Base-by-base conservation (phyloP, 1,284 basidiomycete genomes). In the Butyriboletus appendiculatus region DNA sequence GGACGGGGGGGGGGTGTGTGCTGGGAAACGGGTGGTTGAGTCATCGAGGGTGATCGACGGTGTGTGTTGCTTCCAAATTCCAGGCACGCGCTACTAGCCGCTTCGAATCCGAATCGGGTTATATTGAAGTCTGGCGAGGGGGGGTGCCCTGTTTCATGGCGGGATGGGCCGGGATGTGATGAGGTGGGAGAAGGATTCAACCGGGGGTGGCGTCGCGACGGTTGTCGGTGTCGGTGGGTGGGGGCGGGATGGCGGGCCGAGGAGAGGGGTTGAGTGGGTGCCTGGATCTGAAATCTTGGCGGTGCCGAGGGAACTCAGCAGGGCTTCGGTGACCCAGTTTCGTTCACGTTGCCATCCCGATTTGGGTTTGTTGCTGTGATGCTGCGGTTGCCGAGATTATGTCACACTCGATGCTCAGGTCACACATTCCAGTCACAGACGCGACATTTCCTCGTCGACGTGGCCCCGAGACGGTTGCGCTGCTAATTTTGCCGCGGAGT, bases 361-460 rank as follows among this genome's bases (percentile, higher is more conserved):
- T 64, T 60, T 56, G 63, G 66, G 28, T 50, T 56, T 53, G 67
- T 67, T 67, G 65, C 62, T 66, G 64, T 57, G 57, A 64, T 63
- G 56, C 59, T 71, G 60, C 72, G 65, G 70, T 69, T 72, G 66
- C 70, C 62, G 68, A 70, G 62, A 69, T 68, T 66, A 65, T 61
- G 67, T 69, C 65, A 67, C 65, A 39, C 49, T 55, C 61, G 59
- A 60, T 67, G 61, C n/a, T 11, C 46, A 52, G 59, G 62, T 64
- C 65, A 68, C 65, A 45, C 9, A 28, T 32, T 12, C 43, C 18
- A 5, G 62, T 64, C 62, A 64, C 62, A 58, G 9, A 55, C 62
- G 60, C 62, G 62, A 66, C 64, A 66, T 64, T 44, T 64, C 66
- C 59, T 71, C 70, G 70, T 69, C 70, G 70, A 69, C 70, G 67